phyloP scores from a whole-genome alignment of 768 basidiomycete genomes.

The Leccinum imitatum region DNA sequence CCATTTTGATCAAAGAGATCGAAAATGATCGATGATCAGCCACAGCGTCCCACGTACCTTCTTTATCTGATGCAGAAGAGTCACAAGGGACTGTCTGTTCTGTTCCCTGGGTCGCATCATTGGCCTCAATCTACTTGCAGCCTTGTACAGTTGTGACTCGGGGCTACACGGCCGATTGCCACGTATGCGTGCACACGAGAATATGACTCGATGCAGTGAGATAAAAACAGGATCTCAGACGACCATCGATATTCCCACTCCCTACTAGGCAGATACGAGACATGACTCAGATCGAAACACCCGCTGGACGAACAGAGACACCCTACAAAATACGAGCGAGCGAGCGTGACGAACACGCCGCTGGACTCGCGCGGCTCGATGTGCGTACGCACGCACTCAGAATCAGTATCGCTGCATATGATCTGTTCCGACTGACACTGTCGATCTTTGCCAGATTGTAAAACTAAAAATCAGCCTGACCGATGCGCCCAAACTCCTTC shows the following conservation, averaged over 20 bases:
- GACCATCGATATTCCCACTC: not conserved
- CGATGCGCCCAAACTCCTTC: slow-evolving; percentile 49
- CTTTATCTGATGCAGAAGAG: too few relatives aligned
- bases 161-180: not conserved
- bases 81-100: not conserved
- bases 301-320: slow-evolving; percentile 1
- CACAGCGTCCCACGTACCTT: too few relatives aligned
- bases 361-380: slow-evolving; percentile 12
- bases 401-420: not conserved
- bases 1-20: too few relatives aligned
- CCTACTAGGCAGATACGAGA: not conserved
- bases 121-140: not conserved
- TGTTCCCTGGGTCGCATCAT: not conserved
- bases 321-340: not conserved
- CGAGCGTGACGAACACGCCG: slow-evolving; percentile 1
- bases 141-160: not conserved
- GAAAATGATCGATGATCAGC: too few relatives aligned
- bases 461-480: slow-evolving; percentile 50
- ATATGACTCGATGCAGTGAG: not conserved
- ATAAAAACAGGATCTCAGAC: not conserved
- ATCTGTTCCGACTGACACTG: not conserved
- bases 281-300: slow-evolving; percentile 6
- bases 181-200: not conserved
- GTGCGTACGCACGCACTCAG: slow-evolving; percentile 12
- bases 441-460: slow-evolving; percentile 43